Evolutionary conservation across 1,284 basidiomycete genomes (phyloP).

Genomic region (Ceratobasidium sp.): DNA sequence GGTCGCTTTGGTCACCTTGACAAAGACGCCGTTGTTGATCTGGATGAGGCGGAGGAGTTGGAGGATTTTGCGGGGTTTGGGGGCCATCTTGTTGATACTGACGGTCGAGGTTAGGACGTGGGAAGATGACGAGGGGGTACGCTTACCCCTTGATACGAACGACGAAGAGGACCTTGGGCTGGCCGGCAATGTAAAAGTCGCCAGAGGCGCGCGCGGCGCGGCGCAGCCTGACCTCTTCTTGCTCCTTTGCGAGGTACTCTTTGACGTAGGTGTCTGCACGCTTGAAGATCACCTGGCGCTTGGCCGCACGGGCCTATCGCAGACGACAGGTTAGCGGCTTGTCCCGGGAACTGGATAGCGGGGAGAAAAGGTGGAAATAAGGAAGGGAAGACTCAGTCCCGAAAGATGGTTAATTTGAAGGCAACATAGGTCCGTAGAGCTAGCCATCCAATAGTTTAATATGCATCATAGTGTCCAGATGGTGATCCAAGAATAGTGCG

Average conservation of each 20-base stretch:
- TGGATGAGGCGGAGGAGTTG: conserved; percentile 98
- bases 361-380: conserved; percentile 11
- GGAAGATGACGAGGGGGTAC: background rate
- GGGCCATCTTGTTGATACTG: conserved; percentile 99
- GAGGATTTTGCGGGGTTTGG: conserved; percentile 98
- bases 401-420: conserved; percentile 96
- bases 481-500: conserved; percentile 46
- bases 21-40: conserved; percentile 99
- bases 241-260: conserved; percentile 93
- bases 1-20: conserved; percentile 97
- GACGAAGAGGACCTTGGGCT: conserved; percentile 98
- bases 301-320: conserved; percentile 83
- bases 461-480: conserved; percentile 76
- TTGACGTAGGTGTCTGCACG: conserved; percentile 98
- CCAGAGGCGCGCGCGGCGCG: conserved; percentile 91
- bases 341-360: background rate
- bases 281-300: conserved; percentile 99
- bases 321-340: conserved; percentile 49
- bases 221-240: conserved; percentile 96
- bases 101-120: conserved; percentile 23
- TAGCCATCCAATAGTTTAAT: conserved; percentile 78
- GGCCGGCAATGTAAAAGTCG: conserved; percentile 97
- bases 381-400: conserved; percentile 73
- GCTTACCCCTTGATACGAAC: conserved; percentile 93
- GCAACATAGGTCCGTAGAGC: conserved; percentile 74